phyloP scores from a whole-genome alignment of 768 basidiomycete species.

The Macrolepiota fuliginosa region DNA sequence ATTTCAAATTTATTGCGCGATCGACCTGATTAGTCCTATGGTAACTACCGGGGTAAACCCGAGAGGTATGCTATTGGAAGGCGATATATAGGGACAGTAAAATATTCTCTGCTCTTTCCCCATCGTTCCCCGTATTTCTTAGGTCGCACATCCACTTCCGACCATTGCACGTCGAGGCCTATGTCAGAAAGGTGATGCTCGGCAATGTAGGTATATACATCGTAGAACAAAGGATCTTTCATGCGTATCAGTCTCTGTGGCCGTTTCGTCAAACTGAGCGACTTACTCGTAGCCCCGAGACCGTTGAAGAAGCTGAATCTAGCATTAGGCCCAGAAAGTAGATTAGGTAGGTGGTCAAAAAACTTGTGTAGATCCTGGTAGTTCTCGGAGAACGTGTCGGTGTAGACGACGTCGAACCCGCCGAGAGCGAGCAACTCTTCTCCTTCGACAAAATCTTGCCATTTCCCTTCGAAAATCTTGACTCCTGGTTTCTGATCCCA shows the following conservation, averaged over 20 bases:
- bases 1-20: not conserved
- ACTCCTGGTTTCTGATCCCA: conserved; percentile 82
- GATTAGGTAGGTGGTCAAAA: conserved; percentile 75
- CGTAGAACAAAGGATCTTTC: conserved; percentile 85
- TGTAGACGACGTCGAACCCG: conserved; percentile 88
- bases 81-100: conserved; percentile 72
- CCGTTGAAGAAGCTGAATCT: conserved; percentile 97
- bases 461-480: conserved; percentile 82
- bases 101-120: conserved; percentile 77
- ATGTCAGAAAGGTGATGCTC: conserved; percentile 84
- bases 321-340: conserved; percentile 73
- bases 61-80: conserved; percentile 50
- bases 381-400: conserved; percentile 90
- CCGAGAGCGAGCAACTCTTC: conserved; percentile 59
- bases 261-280: not conserved
- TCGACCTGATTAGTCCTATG: not conserved
- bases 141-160: conserved; percentile 63
- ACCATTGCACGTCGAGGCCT: conserved; percentile 80
- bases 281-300: conserved; percentile 88
- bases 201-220: conserved; percentile 83
- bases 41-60: conserved; percentile 9
- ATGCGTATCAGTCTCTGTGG: conserved; percentile 5
- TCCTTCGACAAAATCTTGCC: conserved; percentile 82
- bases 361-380: conserved; percentile 79
- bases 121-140: conserved; percentile 61